Percentiles rank a stretch among this genome's conserved stretches.
Evolutionary conservation across 2,329 filamentous ascomycete genomes (phyloP).

Genomic region (Chrysoporthe austroafricana): DNA sequence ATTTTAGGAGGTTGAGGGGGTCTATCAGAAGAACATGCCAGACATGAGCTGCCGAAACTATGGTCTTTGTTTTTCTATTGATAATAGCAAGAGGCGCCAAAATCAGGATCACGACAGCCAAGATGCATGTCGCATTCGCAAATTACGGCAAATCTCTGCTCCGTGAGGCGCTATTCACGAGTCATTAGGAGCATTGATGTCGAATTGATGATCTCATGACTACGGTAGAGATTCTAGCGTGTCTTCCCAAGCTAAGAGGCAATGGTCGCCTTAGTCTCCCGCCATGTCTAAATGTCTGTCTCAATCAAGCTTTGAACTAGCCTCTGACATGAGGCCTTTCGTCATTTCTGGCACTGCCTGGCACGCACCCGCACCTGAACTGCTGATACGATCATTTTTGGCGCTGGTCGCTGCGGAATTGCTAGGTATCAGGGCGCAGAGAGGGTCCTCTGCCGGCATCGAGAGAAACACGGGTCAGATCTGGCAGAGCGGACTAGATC

Average conservation of each 20-base stretch:
- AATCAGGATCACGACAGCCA: not conserved
- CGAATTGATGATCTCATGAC: constrained; percentile 27
- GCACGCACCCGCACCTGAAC: no score
- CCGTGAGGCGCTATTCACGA: not conserved
- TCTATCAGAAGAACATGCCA: not conserved
- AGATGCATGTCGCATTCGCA: not conserved
- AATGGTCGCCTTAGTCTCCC: not conserved
- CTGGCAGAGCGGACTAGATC: constrained; percentile 19
- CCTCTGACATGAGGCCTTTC: not conserved
- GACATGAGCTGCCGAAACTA: not conserved
- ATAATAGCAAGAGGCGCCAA: not conserved
- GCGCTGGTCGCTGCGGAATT: not conserved
- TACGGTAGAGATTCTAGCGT: constrained; percentile 14
- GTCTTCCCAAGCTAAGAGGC: not conserved
- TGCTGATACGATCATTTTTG: not conserved
- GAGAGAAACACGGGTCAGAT: constrained; percentile 5
- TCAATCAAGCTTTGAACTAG: not conserved
- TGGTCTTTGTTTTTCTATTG: not conserved
- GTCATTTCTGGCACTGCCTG: not conserved
- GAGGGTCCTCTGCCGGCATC: not conserved
- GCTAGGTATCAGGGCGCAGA: not conserved
- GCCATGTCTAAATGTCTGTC: not conserved
- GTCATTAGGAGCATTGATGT: not conserved
- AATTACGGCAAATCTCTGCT: not conserved
- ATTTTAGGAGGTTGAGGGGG: not conserved